These are phyloP conservation scores for Solanum dulcamara DNA, from an alignment of 257 asterid genomes.

Conservation along the genomic window DNA sequence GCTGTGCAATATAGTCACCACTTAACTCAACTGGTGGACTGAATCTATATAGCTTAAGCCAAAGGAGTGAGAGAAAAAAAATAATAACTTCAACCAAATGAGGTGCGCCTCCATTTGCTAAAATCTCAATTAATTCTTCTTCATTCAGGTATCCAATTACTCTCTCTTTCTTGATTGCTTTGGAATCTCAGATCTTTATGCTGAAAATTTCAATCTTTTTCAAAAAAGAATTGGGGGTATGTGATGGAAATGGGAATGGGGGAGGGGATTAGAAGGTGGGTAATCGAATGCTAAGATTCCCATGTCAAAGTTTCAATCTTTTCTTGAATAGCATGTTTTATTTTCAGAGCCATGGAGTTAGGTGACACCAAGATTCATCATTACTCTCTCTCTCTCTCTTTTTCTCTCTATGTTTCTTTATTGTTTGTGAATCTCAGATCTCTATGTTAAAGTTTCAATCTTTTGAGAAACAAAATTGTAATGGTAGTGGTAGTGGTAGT, in stretches of 20 bases:
- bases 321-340: too few species aligned
- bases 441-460: not conserved
- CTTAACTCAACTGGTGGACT: not conserved
- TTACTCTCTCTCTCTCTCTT: not conserved
- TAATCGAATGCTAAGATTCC: too few species aligned
- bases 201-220: not conserved
- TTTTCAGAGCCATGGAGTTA: too few species aligned
- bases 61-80: not conserved
- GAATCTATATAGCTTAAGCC: not conserved
- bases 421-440: not conserved
- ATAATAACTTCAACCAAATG: not conserved
- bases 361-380: too few species aligned
- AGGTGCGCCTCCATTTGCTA: not conserved
- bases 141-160: not conserved
- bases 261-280: too few species aligned
- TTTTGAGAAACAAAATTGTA: too few species aligned
- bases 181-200: not conserved
- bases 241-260: too few species aligned
- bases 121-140: not conserved
- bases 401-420: too few species aligned
- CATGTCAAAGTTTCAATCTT: too few species aligned
- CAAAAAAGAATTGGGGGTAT: too few species aligned
- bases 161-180: not conserved
- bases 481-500: too few species aligned
- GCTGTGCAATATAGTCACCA: not conserved